A percentile compares a stretch with the other conserved stretches of the same genome.
phyloP scores from a whole-genome alignment of 169 alveolate species.

The Cytauxzoon felis region DNA sequence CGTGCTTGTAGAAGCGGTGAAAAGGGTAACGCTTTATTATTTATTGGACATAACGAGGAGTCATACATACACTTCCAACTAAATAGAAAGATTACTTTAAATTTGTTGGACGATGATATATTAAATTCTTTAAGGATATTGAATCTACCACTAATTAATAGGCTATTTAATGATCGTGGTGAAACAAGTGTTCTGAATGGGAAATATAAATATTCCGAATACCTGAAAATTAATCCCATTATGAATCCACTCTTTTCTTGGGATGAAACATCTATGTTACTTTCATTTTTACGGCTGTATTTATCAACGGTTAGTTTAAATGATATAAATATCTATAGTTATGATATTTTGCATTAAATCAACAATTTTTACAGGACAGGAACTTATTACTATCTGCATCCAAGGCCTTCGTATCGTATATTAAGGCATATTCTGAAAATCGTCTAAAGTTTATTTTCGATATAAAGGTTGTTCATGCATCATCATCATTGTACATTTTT shows the following conservation, averaged over 20 bases:
- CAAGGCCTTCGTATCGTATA: conserved; percentile 88
- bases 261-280: conserved; percentile 16
- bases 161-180: not conserved
- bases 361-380: conserved; percentile 9
- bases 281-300: conserved; percentile 20
- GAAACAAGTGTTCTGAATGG: conserved; percentile 19
- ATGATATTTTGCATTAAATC: not conserved
- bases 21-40: conserved; percentile 90
- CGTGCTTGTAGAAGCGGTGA: conserved; percentile 98
- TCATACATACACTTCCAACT: conserved; percentile 54
- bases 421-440: conserved; percentile 76
- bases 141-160: not conserved
- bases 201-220: conserved; percentile 6
- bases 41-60: conserved; percentile 34
- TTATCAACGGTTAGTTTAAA: conserved; percentile 5
- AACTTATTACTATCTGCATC: conserved; percentile 24
- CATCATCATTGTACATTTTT: not conserved
- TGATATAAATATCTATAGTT: not conserved
- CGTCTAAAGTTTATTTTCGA: conserved; percentile 38
- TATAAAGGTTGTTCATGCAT: not conserved
- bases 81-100: conserved; percentile 41
- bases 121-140: not conserved
- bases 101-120: not conserved
- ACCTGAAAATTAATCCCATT: conserved; percentile 17
- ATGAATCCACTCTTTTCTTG: conserved; percentile 35